Base-by-base conservation (phyloP, 2,329 filamentous ascomycete species). In the Hymenoscyphus fructigenus region DNA sequence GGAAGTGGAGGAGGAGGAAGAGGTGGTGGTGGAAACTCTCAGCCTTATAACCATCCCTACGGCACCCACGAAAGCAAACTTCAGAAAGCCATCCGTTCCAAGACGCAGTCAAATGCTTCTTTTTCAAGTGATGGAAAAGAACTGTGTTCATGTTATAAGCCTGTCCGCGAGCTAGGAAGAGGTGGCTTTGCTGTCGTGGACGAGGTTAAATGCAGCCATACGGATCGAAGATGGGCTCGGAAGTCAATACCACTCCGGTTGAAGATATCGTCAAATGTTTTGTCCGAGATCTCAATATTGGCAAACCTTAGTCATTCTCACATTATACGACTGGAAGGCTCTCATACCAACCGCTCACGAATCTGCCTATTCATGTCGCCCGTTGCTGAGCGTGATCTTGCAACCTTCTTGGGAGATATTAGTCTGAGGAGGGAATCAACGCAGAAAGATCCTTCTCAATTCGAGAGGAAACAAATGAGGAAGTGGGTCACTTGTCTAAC, bases 351-450 rank as follows among this genome's bases (percentile, higher is more conserved):
- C 14, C 6, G 15, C 4, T 36, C 28, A 12, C 32, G n/a, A 20
- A n/a, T 32, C 20, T 36, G 20, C 6, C 56, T 58, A 15, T 10
- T 58, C 14, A 58, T 36, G 15, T 34, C 29, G 23, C 56, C 56
- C 4, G 56, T 58, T n/a, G 56, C 56, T 58, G 32, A 58, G 32
- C 15, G 56, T 38, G 56, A 58, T 29, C 56, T 58, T 7, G 56
- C 56, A 17, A 36, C 20, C 32, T 58, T 29, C 29, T 26, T 58
- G 3, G 14, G 29, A 20, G 23, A 58, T 6, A 9, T 58, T 5
- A 29, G 56, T 12, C 15, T 17, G 7, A 58, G 28, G 28, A 20
- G 14, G 28, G 23, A 20, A 5, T 12, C 5, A 7, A 12, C 20
- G 14, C 28, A 58, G 10, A 12, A 34, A 36, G 9, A 32, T 14